Conservation (phyloP, 495 filamentous ascomycete genomes). For the Neurospora tetraspora region DNA sequence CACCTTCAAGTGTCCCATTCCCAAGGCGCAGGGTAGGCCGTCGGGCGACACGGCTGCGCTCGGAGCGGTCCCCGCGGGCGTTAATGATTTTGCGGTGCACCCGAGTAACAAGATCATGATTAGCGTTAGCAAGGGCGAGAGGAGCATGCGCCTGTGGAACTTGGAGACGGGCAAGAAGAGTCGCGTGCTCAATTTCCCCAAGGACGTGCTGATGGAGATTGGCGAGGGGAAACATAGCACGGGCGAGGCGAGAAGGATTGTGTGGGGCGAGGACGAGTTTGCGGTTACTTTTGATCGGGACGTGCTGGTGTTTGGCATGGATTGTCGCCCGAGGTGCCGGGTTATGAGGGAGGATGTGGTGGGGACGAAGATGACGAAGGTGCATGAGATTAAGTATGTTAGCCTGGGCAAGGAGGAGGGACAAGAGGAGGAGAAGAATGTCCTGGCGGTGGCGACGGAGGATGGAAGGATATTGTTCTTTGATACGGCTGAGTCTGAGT, state of each 20-base stretch:
- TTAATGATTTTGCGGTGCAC: constrained; percentile 93
- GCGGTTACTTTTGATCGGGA: constrained; percentile 84
- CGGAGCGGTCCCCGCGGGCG: constrained; percentile 76
- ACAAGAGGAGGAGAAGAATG: constrained; percentile 28
- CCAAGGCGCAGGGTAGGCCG: constrained; percentile 72
- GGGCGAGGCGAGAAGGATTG: constrained; percentile 76
- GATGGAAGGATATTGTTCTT: constrained; percentile 86
- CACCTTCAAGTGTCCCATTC: constrained; percentile 81
- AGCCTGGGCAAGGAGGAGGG: constrained; percentile 10
- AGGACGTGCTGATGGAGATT: constrained; percentile 53
- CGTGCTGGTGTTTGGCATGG: constrained; percentile 73
- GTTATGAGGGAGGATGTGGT: constrained; percentile 28
- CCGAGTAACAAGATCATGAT: constrained; percentile 95
- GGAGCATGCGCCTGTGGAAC: constrained; percentile 91
- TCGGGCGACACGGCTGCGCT: constrained; percentile 80
- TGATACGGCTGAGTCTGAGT: constrained; percentile 7
- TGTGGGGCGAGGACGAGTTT: constrained; percentile 82
- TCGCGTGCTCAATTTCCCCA: constrained; percentile 74
- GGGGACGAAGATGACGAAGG: constrained; percentile 59
- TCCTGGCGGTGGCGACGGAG: constrained; percentile 81
- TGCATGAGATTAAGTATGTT: constrained; percentile 73
- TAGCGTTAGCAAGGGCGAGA: constrained; percentile 77
- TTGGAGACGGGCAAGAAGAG: constrained; percentile 93
- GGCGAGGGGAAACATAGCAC: constrained; percentile 66
- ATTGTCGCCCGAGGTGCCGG: constrained; percentile 68